Percentiles rank a stretch among this genome's conserved stretches.
These are phyloP conservation scores for Kalaharituber pfeilii DNA, from an alignment of 2,329 filamentous ascomycete species.

Conservation along the genomic window DNA sequence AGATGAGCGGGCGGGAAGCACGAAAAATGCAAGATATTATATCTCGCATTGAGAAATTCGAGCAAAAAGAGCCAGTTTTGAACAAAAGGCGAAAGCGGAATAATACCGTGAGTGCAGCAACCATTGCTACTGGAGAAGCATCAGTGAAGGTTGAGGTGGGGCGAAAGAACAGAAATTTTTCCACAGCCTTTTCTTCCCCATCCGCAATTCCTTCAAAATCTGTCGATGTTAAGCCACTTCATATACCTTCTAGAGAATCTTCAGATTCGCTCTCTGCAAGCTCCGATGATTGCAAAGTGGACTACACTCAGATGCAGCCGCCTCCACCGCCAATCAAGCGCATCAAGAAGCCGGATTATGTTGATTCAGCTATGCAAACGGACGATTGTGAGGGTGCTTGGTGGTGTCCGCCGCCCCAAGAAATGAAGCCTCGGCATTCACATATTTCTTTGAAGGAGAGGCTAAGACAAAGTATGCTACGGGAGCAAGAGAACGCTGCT, in stretches of 20 bases:
- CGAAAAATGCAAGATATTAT: slow-evolving; percentile 22
- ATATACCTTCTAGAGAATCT: background rate
- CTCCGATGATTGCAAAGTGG: slow-evolving; percentile 11
- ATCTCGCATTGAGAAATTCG: slow-evolving; percentile 23
- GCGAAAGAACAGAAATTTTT: slow-evolving; percentile 5
- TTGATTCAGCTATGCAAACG: slow-evolving; percentile 21
- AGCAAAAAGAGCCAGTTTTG: slow-evolving; percentile 21
- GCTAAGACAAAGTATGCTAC: slow-evolving; percentile 17
- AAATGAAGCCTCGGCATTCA: slow-evolving; percentile 9
- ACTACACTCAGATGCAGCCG: slow-evolving; percentile 5
- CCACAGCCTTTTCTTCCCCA: slow-evolving; percentile 4
- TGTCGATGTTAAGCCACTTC: background rate
- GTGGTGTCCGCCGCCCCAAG: slow-evolving; percentile 11
- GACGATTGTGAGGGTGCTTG: slow-evolving; percentile 15
- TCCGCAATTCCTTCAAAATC: slow-evolving; percentile 2
- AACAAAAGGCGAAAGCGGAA: slow-evolving; percentile 21
- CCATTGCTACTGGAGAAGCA: slow-evolving; percentile 5
- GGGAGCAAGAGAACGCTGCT: slow-evolving; percentile 14
- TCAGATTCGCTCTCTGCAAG: slow-evolving; percentile 1
- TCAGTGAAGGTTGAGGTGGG: slow-evolving; percentile 8
- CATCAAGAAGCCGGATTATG: slow-evolving; percentile 12
- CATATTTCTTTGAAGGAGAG: slow-evolving; percentile 16
- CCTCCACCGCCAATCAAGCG: background rate
- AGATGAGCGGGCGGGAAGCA: slow-evolving; percentile 38
- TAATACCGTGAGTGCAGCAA: slow-evolving; percentile 12